phyloP scores from a whole-genome alignment of 2,329 filamentous ascomycete species.

The Onygenales sp. region DNA sequence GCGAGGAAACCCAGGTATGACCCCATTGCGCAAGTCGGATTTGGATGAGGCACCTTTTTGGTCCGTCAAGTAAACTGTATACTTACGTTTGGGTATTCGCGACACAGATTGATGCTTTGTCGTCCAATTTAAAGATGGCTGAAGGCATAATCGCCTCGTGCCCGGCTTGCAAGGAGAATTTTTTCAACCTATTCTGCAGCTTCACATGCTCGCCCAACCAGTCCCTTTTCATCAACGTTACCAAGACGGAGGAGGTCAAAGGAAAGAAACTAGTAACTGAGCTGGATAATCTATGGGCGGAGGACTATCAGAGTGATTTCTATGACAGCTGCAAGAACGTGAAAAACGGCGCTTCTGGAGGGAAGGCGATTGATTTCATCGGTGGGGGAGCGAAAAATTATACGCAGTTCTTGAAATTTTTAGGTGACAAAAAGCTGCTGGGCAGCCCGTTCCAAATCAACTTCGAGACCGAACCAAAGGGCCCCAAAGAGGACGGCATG shows the following conservation, averaged over 20 bases:
- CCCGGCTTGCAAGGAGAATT: constrained; percentile 95
- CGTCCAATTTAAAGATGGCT: constrained; percentile 75
- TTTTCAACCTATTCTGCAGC: constrained; percentile 96
- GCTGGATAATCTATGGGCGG: constrained; percentile 78
- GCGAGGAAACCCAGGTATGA: constrained; percentile 61
- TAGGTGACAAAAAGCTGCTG: constrained; percentile 79
- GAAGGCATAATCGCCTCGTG: constrained; percentile 86
- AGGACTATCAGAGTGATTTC: constrained; percentile 76
- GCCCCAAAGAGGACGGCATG: constrained; percentile 61
- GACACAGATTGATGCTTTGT: constrained; percentile 62
- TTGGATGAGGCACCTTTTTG: background rate
- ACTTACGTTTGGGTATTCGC: background rate
- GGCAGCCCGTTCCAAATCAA: constrained; percentile 99
- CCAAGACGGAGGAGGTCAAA: constrained; percentile 51
- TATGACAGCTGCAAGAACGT: constrained; percentile 98
- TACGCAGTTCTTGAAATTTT: constrained; percentile 74
- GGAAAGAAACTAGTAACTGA: constrained; percentile 66
- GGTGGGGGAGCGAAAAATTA: constrained; percentile 92
- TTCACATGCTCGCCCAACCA: constrained; percentile 98
- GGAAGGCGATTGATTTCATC: constrained; percentile 90
- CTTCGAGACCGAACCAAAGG: constrained; percentile 54
- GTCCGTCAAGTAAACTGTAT: background rate
- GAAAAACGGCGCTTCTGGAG: constrained; percentile 91
- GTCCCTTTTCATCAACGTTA: constrained; percentile 90
- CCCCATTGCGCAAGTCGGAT: constrained; percentile 20